These are phyloP conservation scores for Beta lomatogona DNA, from an alignment of 179 eudicot genomes.

Conservation along the genomic window DNA sequence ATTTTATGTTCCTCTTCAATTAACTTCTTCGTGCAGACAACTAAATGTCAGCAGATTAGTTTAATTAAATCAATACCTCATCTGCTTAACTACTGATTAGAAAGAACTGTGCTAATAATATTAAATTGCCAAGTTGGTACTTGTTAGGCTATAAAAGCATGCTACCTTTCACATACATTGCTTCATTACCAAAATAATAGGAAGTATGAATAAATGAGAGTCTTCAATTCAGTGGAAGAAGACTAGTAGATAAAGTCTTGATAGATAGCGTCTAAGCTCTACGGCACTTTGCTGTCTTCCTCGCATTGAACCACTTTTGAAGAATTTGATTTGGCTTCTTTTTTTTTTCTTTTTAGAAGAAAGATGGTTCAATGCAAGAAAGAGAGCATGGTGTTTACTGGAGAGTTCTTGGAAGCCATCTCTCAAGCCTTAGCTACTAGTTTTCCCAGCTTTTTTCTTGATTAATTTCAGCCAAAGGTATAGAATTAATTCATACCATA, in stretches of 20 bases:
- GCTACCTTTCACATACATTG: not conserved
- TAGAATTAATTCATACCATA: too few species aligned
- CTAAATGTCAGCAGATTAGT: too few species aligned
- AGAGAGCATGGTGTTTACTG: conserved; percentile 22
- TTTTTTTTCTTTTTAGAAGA: not conserved
- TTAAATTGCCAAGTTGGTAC: too few species aligned
- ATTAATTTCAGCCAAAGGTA: not conserved
- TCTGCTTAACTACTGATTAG: too few species aligned
- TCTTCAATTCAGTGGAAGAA: not conserved
- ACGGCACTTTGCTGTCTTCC: conserved; percentile 16
- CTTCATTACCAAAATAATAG: not conserved
- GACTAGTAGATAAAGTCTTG: conserved; percentile 22
- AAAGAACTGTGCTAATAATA: too few species aligned
- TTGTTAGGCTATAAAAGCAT: not conserved
- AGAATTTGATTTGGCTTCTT: not conserved
- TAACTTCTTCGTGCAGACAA: too few species aligned
- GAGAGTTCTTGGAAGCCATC: conserved; percentile 20
- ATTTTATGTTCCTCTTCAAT: too few species aligned
- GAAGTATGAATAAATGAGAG: not conserved
- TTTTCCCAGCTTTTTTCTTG: conserved; percentile 7
- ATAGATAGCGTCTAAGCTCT: conserved; percentile 21
- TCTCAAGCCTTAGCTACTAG: conserved; percentile 25
- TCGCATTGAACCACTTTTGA: not conserved
- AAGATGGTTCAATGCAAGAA: conserved; percentile 24
- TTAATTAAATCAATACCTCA: too few species aligned